Percentiles rank a stretch among this genome's conserved stretches.
phyloP scores from a whole-genome alignment of 2,329 filamentous ascomycete genomes.

The Phoma sp. region DNA sequence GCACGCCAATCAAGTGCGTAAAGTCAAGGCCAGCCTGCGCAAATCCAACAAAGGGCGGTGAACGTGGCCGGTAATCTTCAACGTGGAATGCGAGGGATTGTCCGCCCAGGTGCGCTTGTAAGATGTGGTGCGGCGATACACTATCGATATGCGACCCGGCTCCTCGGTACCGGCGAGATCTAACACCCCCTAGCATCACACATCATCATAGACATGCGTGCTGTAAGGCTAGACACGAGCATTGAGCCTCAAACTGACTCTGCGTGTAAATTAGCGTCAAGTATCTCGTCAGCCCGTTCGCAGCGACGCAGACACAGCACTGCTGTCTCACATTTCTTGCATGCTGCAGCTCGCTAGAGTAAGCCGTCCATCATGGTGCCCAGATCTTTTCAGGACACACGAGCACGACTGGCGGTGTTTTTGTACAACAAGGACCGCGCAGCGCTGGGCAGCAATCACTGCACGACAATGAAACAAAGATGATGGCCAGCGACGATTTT shows the following conservation, averaged over 20 bases:
- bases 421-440: slow-evolving; percentile 54
- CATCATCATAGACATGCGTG: slow-evolving; percentile 5
- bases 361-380: slow-evolving; percentile 45
- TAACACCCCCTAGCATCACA: slow-evolving; percentile 8
- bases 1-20: slow-evolving; percentile 10
- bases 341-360: neutral
- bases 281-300: no score
- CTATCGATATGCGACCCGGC: slow-evolving; percentile 12
- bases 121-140: slow-evolving; percentile 5
- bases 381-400: slow-evolving; percentile 54
- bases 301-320: no score
- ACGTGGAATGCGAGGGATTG: slow-evolving; percentile 18
- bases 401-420: slow-evolving; percentile 49
- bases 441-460: slow-evolving; percentile 46
- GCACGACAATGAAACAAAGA: slow-evolving; percentile 50
- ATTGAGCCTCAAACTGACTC: neutral
- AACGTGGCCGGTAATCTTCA: slow-evolving; percentile 6
- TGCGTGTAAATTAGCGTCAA: no score
- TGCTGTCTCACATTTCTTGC: neutral
- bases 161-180: slow-evolving; percentile 8
- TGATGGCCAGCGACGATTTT: slow-evolving; percentile 56
- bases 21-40: neutral
- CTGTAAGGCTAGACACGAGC: neutral
- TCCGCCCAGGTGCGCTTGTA: neutral
- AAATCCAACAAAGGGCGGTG: slow-evolving; percentile 27